Base-by-base conservation (phyloP, 331 rosid genomes). In the Cydonia oblonga region DNA sequence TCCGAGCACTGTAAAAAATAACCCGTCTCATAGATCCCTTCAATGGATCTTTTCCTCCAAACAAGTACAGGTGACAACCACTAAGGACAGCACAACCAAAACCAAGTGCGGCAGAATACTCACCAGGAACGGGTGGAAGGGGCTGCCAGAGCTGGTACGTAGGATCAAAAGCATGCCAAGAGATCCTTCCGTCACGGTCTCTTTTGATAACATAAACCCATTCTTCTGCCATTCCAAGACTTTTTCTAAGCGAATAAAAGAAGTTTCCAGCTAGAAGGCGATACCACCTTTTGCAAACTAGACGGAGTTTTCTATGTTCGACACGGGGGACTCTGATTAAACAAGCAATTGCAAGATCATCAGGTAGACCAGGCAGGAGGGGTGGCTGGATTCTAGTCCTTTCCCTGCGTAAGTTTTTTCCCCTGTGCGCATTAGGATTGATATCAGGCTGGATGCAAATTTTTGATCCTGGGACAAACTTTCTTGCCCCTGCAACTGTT, bases 221-320 rank as follows among this genome's bases (percentile, higher is more conserved):
- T 79, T 95, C 99, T 82, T 95, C 99, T 58, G 96, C 96, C 99
- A 95, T 95, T 71, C 99, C 96, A 68, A 95, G 97, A 77, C 96
- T 95, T 86, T 79, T 91, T 80, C 99, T 84, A 53, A 85, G 97
- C 24, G 99, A 95, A 79, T 95, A 95, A 76, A 87, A 95, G 87
- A 86, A 95, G 83, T 95, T 95, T 68, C 97, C 99, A 68, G 90
- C 88, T 26, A 95, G 82, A 72, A 95, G 99, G 61, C 90, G 90
- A 64, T 85, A 76, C 99, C 99, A 95, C 78, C 92, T 88, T 86
- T 92, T 95, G 92, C 99, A 95, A 76, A 95, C 96, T 49, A 87
- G 80, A 58, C 97, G 99, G 67, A 95, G 87, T 81, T 88, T 90
- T 74, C 92, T 86, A 60, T 95, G 99, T 64, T 95, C 96, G 74